Conservation (phyloP, 805 yeast genomes). For the Kuraishia piskuri region DNA sequence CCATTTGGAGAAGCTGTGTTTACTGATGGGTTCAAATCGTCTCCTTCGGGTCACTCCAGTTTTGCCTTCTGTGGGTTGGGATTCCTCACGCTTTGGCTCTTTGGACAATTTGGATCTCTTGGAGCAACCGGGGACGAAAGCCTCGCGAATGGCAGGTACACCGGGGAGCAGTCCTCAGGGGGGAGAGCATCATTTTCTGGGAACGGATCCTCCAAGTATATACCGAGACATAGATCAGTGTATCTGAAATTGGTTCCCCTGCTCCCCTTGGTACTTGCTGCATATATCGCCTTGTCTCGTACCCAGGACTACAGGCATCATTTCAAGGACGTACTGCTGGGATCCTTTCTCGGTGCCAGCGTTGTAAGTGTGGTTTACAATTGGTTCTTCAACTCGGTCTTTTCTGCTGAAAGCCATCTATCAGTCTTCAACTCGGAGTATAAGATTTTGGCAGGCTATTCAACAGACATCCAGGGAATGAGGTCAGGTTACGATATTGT, state of each 20-base stretch:
- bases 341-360: constrained; percentile 47
- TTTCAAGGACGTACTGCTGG: constrained; percentile 73
- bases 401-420: background rate
- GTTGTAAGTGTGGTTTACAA: constrained; percentile 30
- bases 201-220: constrained; percentile 16
- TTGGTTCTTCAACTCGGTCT: constrained; percentile 14
- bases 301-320: constrained; percentile 94
- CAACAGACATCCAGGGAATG: background rate
- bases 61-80: constrained; percentile 62
- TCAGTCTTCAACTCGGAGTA: background rate
- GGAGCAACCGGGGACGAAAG: constrained; percentile 55
- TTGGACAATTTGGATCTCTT: constrained; percentile 48
- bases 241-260: constrained; percentile 26
- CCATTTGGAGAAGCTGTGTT: constrained; percentile 36
- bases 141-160: background rate
- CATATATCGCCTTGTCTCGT: constrained; percentile 73
- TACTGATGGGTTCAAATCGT: constrained; percentile 70
- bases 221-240: background rate
- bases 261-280: constrained; percentile 60
- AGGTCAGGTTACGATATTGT: background rate
- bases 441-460: background rate
- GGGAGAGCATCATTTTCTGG: constrained; percentile 39
- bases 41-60: constrained; percentile 79
- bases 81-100: constrained; percentile 53
- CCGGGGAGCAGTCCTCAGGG: constrained; percentile 7